These are phyloP conservation scores for Saturnispora halmiae DNA, from an alignment of 805 yeast species.

Conservation along the genomic window DNA sequence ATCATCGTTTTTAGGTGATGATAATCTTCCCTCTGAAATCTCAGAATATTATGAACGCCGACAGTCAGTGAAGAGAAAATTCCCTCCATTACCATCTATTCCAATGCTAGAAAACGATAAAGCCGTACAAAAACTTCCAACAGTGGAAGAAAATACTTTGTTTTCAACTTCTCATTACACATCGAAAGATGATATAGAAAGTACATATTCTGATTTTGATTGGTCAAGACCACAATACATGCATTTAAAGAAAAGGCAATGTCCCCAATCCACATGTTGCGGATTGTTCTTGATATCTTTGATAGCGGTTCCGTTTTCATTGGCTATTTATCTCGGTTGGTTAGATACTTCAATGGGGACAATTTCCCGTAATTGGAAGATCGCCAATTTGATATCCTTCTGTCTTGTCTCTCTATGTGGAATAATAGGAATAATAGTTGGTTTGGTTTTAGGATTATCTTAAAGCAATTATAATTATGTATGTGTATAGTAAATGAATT, in stretches of 20 bases:
- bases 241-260: background rate
- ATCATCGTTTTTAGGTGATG: background rate
- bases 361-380: constrained; percentile 15
- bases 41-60: constrained; percentile 1
- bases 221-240: constrained; percentile 3
- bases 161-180: background rate
- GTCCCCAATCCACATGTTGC: background rate
- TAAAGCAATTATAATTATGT: background rate
- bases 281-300: constrained; percentile 1
- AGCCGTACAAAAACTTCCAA: background rate
- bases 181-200: background rate
- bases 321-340: constrained; percentile 8
- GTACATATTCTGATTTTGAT: background rate
- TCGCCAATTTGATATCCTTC: constrained; percentile 18
- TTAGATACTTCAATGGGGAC: constrained; percentile 3
- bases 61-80: background rate
- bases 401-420: constrained; percentile 15
- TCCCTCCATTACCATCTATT: constrained; percentile 7
- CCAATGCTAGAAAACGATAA: background rate
- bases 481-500: too few relatives aligned
- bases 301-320: constrained; percentile 4
- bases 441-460: constrained; percentile 22
- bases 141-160: background rate
- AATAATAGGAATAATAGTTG: constrained; percentile 21
- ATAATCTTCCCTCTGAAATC: background rate